Percentiles rank a stretch among this genome's conserved stretches.
Evolutionary conservation across 73 alveolate genomes (phyloP).

Genomic region (Stentor coeruleus): DNA sequence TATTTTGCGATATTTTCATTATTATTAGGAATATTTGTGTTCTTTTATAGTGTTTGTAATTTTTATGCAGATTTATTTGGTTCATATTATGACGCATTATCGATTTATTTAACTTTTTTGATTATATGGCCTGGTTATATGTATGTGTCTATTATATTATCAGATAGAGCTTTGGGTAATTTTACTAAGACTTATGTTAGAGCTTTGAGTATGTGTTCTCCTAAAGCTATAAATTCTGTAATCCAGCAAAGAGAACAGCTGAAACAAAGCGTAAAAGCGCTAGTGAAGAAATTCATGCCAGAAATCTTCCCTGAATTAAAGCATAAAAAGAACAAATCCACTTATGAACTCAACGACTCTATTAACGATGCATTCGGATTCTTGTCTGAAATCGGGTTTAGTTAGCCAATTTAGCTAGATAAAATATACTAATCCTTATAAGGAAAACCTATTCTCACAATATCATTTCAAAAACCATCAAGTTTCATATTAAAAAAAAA

Average conservation of each 20-base stretch:
- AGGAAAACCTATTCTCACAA: too few species aligned
- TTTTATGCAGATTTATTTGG: conserved; percentile 28
- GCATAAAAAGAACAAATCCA: too few species aligned
- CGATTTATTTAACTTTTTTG: conserved; percentile 34
- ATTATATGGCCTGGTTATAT: conserved; percentile 65
- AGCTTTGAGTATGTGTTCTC: conserved; percentile 49
- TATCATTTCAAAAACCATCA: too few species aligned
- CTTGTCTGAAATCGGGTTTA: conserved; percentile 4
- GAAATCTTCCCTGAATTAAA: background rate
- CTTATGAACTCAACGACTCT: background rate
- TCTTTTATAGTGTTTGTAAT: conserved; percentile 32
- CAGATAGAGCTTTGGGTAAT: conserved; percentile 50
- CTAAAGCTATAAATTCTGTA: conserved; percentile 39
- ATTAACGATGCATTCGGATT: background rate
- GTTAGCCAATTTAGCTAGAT: too few species aligned
- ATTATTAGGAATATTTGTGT: conserved; percentile 36
- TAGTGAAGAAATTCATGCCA: background rate
- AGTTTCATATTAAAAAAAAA: too few species aligned
- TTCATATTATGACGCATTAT: background rate
- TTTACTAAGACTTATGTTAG: conserved; percentile 39
- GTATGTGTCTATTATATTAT: conserved; percentile 55
- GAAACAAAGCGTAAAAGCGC: conserved; percentile 35
- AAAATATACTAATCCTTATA: too few species aligned
- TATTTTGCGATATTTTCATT: conserved; percentile 46
- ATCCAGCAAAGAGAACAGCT: conserved; percentile 52